These are phyloP conservation scores for Nothophoma quercina DNA, from an alignment of 2,329 filamentous ascomycete species.

Conservation along the genomic window DNA sequence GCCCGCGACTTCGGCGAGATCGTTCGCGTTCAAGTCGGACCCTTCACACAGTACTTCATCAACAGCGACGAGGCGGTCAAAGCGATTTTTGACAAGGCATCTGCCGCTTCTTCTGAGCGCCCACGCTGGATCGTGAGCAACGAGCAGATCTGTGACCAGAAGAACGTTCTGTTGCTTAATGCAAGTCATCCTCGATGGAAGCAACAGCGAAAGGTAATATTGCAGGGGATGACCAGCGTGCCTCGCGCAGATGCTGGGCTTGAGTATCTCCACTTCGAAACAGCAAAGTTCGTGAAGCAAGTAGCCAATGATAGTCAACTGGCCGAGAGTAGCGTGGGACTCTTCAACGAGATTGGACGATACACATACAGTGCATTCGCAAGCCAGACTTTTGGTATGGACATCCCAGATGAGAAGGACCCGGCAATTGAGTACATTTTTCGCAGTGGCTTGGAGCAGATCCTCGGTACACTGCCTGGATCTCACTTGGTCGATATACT, in stretches of 20 bases:
- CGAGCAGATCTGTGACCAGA: constrained; percentile 17
- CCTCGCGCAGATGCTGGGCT: constrained; percentile 15
- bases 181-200: constrained; percentile 16
- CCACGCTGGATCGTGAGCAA: constrained; percentile 30
- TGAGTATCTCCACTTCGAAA: constrained; percentile 15
- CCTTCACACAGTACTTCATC: constrained; percentile 34
- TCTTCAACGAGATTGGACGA: constrained; percentile 15
- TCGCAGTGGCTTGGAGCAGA: constrained; percentile 11
- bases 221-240: constrained; percentile 18
- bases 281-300: constrained; percentile 16
- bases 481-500: constrained; percentile 12
- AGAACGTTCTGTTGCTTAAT: constrained; percentile 10
- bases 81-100: constrained; percentile 52
- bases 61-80: constrained; percentile 51
- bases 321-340: constrained; percentile 1
- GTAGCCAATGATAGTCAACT: neutral
- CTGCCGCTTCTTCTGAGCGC: constrained; percentile 42
- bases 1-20: constrained; percentile 12
- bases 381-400: constrained; percentile 17
- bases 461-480: constrained; percentile 10
- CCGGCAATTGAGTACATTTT: constrained; percentile 16
- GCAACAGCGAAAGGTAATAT: constrained; percentile 10
- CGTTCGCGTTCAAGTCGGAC: constrained; percentile 11
- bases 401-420: constrained; percentile 10
- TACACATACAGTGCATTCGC: constrained; percentile 19